Base-by-base conservation (phyloP, 2,329 filamentous ascomycete species). In the Microdochium nivale region DNA sequence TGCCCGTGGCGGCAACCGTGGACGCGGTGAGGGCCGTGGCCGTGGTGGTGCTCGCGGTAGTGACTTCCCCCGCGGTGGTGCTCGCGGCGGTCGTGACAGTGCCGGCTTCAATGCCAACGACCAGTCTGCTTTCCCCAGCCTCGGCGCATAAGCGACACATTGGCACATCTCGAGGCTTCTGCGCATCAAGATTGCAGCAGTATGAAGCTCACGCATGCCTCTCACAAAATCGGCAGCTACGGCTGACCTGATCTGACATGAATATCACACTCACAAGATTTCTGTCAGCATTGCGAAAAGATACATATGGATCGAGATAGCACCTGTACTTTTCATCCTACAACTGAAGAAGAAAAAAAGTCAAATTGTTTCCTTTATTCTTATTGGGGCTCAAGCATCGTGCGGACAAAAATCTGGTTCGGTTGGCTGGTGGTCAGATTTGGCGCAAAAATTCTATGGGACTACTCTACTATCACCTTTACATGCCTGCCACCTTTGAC, bases 101-200 rank as follows among this genome's bases (percentile, higher is more conserved):
- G 62, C 71, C 58, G 66, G 69, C 59, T 76, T 82, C 71, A 81
- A 81, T 74, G 74, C 75, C 64, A 75, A 66, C 62, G 79, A 82
- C 60, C 69, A 80, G 73, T 70, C 67, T 58, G 78, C 78, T 56
- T 83, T 83, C 76, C 80, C 80, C 63, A 81, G 76, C 73, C 72
- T 83, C 60, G 79, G 78, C 63, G 73, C 75, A 67, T 78, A 76
- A 66, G 46, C 21, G 21, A 44, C 40, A 44, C 40, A 21, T 3
- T 13, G 9, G 40, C 40, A 44, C 40, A 21, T 23, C 10, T 7
- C 8, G 2, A 44, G 40, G 40, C 40, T 23, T 23, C 40, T 44
- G 40, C 40, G 40, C 10, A 16, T 21, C 19, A 21, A 19, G 40
- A 44, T 8, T 44, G 40, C 40, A 21, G 21, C 19, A 21, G 14